Conservation (phyloP, 208 protist species). For the Wallacemonas sp. region DNA sequence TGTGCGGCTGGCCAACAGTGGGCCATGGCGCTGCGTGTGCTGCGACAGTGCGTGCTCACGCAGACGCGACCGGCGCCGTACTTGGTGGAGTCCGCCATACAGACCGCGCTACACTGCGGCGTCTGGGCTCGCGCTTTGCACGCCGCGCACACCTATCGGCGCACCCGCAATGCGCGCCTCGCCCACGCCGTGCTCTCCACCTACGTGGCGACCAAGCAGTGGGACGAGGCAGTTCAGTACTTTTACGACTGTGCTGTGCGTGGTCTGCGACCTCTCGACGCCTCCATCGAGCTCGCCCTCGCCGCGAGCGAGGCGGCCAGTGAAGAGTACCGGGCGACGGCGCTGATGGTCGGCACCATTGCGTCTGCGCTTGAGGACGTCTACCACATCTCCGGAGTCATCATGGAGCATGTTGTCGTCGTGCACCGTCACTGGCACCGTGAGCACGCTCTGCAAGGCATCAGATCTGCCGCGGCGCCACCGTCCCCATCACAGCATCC, state of each 20-base stretch:
- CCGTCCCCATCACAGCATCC: background rate
- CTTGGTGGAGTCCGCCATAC: conserved; percentile 48
- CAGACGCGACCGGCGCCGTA: conserved; percentile 39
- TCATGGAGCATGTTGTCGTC: conserved; percentile 73
- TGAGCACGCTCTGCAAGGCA: background rate
- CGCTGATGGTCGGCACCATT: conserved; percentile 59
- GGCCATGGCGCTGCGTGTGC: conserved; percentile 60
- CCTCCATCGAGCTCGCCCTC: conserved; percentile 64
- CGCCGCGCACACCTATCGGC: conserved; percentile 41
- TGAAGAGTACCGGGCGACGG: conserved; percentile 58
- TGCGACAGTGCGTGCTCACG: conserved; percentile 66
- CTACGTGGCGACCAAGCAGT: conserved; percentile 49
- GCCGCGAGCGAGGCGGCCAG: conserved; percentile 60
- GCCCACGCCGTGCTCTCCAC: conserved; percentile 58
- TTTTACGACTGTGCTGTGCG: conserved; percentile 66
- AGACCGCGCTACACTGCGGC: conserved; percentile 46
- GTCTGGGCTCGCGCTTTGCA: conserved; percentile 52
- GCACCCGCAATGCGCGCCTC: conserved; percentile 49
- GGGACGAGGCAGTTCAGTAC: conserved; percentile 69
- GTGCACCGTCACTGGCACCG: conserved; percentile 45
- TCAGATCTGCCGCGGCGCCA: background rate
- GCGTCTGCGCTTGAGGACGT: conserved; percentile 80
- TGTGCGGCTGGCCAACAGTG: conserved; percentile 63
- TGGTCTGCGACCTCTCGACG: conserved; percentile 58
- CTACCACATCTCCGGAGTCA: conserved; percentile 54